Conservation (phyloP, 192 early-diverging fungal genomes). For the Backusella liffmaniae region DNA sequence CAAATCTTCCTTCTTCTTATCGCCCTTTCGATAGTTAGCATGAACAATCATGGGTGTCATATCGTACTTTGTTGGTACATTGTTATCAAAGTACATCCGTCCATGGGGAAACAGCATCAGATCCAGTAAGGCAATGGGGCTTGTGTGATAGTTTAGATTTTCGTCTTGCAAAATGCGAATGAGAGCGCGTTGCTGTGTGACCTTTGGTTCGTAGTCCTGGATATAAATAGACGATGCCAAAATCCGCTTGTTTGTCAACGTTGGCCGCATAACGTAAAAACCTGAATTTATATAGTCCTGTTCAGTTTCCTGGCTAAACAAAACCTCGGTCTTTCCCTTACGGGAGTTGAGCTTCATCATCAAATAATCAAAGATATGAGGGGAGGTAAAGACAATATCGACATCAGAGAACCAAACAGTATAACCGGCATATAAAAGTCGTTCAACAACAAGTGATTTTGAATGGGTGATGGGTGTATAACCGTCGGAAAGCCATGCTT, state of each 20-base stretch:
- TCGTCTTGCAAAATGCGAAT: conserved; percentile 31
- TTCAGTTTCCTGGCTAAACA: conserved; percentile 36
- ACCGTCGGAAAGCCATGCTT: conserved; percentile 15
- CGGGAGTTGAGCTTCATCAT: conserved; percentile 25
- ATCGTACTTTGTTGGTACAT: conserved; percentile 26
- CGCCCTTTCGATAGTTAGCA: conserved; percentile 36
- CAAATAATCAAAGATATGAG: conserved; percentile 31
- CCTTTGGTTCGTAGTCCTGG: conserved; percentile 19
- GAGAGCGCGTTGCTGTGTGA: conserved; percentile 39
- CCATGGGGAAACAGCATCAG: conserved; percentile 37
- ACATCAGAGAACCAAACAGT: conserved; percentile 44
- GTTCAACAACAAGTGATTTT: conserved; percentile 40
- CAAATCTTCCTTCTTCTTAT: conserved; percentile 27
- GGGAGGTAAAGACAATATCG: conserved; percentile 38
- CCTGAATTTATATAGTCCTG: conserved; percentile 34
- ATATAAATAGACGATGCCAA: conserved; percentile 33
- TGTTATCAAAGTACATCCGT: conserved; percentile 33
- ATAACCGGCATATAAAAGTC: conserved; percentile 29
- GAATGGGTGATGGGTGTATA: conserved; percentile 42
- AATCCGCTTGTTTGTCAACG: conserved; percentile 26
- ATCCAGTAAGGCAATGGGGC: conserved; percentile 31
- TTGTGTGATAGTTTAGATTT: conserved; percentile 21
- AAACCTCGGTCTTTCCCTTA: conserved; percentile 18
- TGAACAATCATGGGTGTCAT: conserved; percentile 41
- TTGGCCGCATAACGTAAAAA: conserved; percentile 38